Evolutionary conservation across 345 rosid species (phyloP), one percentile per base, ranked within the genome.

Genomic region (Gossypium herbaceum): DNA sequence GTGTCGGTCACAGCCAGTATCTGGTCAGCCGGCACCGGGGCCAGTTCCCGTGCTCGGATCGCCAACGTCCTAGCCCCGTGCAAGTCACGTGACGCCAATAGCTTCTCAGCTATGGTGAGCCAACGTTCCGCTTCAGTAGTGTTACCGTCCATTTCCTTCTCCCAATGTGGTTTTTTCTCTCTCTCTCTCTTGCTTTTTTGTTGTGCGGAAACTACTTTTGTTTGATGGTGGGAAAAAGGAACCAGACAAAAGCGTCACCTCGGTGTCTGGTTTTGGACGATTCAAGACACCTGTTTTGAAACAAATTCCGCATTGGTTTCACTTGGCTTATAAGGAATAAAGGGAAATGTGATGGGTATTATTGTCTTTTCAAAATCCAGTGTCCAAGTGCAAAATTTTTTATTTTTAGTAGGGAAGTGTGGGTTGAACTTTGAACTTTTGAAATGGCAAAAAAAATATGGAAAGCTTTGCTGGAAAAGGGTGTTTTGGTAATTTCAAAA

Each of bases 21-120:
- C 60, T 83, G 92, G 58, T 87, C 94, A 0, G 94, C 87, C 19
- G 81, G 81, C 47, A 88, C 87, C 17, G 94, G 92, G 82, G 91
- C 91, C 20, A 90, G 85, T 57, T 85, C 97, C 6, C 97, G 83
- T 12, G 89, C 97, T 29, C 97, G 88, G 85, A 86, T 86, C 83
- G 98, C 99, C 63, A 89, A 93, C 55, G 83, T 87, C 76, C 86
- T 80, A 0, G 99, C 89, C 41, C 92, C 98, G 29, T 89, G 89
- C 56, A 91, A 84, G 77, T 95, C 99, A 20, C 83, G 90, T 2
- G 97, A 86, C 13, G 84, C 82, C 6, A 95, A 74, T 9, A 93
- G 93, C 87, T 93, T 95, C 86, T 90, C 97, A 7, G 98, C 89
- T 62, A 89, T 86, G 20, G 84, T 82, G 13, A 93, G 89, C 93